Percentiles rank a stretch among this genome's conserved stretches.
These are phyloP conservation scores for Sonneratia caseolaris DNA, from an alignment of 345 rosid genomes.

Conservation along the genomic window DNA sequence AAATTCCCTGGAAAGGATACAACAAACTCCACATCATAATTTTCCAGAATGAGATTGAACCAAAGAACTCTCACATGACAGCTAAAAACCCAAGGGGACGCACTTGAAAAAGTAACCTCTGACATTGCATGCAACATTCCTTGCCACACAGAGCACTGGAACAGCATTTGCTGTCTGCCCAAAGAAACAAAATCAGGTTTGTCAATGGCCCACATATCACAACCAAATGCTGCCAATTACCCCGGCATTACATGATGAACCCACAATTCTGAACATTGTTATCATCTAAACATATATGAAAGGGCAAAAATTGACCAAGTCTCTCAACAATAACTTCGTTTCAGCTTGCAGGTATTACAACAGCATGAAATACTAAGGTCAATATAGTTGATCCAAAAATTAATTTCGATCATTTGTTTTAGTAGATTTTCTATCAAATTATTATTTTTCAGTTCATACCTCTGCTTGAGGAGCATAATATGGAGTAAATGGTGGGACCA, in stretches of 20 bases:
- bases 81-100: conserved; percentile 21
- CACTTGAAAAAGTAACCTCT: conserved; percentile 96
- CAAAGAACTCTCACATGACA: background rate
- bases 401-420: too few relatives aligned
- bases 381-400: background rate
- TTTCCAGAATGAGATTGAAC: background rate
- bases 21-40: background rate
- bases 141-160: conserved; percentile 90
- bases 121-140: conserved; percentile 99
- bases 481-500: conserved; percentile 82
- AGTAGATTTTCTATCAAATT: background rate
- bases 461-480: conserved; percentile 99
- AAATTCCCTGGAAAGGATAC: conserved; percentile 61
- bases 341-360: background rate
- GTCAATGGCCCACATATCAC: background rate
- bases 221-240: background rate
- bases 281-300: background rate
- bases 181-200: conserved; percentile 6
- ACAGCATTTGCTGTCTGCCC: conserved; percentile 66
- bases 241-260: background rate
- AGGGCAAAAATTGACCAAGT: background rate
- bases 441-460: conserved; percentile 30
- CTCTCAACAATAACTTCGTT: background rate
- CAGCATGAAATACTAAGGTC: background rate
- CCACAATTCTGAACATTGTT: background rate